Evolutionary conservation across 2,329 filamentous ascomycete genomes (phyloP).

Genomic region (Anisogramma anomala): DNA sequence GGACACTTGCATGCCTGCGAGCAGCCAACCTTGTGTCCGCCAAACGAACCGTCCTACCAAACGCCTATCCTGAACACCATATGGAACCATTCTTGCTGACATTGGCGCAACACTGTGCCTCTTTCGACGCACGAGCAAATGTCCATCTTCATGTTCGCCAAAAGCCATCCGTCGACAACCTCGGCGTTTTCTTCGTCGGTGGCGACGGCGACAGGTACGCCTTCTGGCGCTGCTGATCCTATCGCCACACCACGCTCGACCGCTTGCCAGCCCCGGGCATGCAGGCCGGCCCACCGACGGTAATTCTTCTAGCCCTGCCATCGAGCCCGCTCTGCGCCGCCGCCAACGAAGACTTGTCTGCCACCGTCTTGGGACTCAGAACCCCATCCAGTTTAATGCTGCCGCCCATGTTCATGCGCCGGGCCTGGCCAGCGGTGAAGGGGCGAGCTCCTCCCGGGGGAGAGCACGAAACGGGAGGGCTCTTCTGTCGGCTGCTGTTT

Average conservation of each 20-base stretch:
- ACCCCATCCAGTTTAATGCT: conserved; percentile 23
- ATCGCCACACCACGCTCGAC: conserved; percentile 19
- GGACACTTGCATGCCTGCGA: too few species aligned
- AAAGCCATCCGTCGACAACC: too few species aligned
- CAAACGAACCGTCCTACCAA: too few species aligned
- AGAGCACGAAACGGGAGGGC: conserved; percentile 42
- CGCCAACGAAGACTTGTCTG: conserved; percentile 6
- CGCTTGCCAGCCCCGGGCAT: conserved; percentile 11
- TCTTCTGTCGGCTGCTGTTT: conserved; percentile 34
- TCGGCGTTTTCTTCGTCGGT: too few species aligned
- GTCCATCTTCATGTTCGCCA: too few species aligned
- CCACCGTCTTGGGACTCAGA: conserved; percentile 11
- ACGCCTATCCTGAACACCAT: too few species aligned
- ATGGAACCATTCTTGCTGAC: too few species aligned
- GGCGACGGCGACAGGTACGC: conserved; percentile 12
- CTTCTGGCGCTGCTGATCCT: conserved; percentile 13
- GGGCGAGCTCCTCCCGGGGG: conserved; percentile 26
- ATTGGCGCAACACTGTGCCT: too few species aligned
- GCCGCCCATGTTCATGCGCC: conserved; percentile 44
- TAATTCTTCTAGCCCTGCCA: conserved; percentile 29
- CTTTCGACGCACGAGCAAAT: too few species aligned
- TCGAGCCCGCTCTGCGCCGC: conserved; percentile 13
- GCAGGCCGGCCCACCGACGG: conserved; percentile 28
- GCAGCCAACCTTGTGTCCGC: too few species aligned
- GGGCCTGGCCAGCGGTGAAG: conserved; percentile 43